Evolutionary conservation across 176 grass and related monocot genomes (phyloP).

Genomic region (Musa beccarii): DNA sequence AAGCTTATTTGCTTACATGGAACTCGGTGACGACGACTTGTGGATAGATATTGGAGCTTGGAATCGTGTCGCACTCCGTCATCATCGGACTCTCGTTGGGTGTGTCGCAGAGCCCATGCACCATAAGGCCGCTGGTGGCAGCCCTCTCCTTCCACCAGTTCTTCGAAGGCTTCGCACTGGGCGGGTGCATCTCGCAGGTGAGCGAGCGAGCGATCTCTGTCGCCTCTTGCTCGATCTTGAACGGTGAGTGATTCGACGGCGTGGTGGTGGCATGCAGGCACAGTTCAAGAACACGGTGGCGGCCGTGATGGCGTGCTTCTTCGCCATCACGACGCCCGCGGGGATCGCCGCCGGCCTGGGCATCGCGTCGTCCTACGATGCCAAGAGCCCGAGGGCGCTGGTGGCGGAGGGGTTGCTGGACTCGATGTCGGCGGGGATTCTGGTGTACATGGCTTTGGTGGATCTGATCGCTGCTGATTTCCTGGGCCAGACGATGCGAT

Average conservation of each 20-base stretch:
- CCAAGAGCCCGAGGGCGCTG: slow-evolving; percentile 59
- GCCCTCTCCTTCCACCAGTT: slow-evolving; percentile 88
- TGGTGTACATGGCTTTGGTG: slow-evolving; percentile 86
- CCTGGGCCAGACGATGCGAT: slow-evolving; percentile 42
- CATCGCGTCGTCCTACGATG: slow-evolving; percentile 60
- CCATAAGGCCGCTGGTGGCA: slow-evolving; percentile 55
- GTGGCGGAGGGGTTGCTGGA: slow-evolving; percentile 73
- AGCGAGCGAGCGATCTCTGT: slow-evolving; percentile 1
- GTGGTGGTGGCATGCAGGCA: slow-evolving; percentile 29
- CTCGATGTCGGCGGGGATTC: slow-evolving; percentile 70
- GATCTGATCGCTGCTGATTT: slow-evolving; percentile 88
- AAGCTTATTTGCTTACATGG: background rate
- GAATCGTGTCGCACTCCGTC: slow-evolving; percentile 86
- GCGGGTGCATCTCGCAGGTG: slow-evolving; percentile 81
- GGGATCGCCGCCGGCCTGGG: slow-evolving; percentile 47
- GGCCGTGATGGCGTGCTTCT: slow-evolving; percentile 62
- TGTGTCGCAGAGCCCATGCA: slow-evolving; percentile 62
- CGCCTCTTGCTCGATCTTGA: too few relatives aligned
- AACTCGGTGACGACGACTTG: background rate
- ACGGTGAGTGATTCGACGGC: too few relatives aligned
- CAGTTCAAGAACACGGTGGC: slow-evolving; percentile 50
- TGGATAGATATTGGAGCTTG: slow-evolving; percentile 75
- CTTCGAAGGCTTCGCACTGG: slow-evolving; percentile 82
- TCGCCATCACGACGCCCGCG: slow-evolving; percentile 65
- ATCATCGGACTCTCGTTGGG: slow-evolving; percentile 85